Conservation (phyloP, 2,329 filamentous ascomycete genomes). For the Colletotrichum simmondsii region DNA sequence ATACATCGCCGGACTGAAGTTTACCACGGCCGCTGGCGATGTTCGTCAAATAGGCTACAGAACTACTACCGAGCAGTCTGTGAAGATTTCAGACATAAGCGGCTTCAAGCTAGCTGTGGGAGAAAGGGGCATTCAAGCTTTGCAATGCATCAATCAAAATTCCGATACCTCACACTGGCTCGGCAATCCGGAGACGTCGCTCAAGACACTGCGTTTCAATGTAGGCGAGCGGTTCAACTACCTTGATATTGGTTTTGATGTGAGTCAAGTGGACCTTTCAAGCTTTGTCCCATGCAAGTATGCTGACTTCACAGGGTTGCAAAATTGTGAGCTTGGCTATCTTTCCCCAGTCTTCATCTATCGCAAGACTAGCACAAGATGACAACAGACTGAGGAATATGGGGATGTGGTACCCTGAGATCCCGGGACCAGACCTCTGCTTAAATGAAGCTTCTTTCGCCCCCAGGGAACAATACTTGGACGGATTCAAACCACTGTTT, state of each 20-base stretch:
- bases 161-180: not conserved
- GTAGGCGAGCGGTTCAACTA: not conserved
- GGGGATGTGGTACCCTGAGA: not conserved
- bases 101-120: not conserved
- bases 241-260: not conserved
- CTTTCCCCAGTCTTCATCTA: not conserved
- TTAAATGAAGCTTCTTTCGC: not conserved
- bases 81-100: not conserved
- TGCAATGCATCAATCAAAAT: not conserved
- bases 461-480: not conserved
- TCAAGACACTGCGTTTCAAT: not conserved
- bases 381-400: not conserved
- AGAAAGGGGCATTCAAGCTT: not conserved
- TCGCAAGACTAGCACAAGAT: not conserved
- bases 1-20: not conserved
- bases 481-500: not conserved
- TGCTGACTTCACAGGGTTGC: not conserved
- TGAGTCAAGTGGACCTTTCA: not conserved
- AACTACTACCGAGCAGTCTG: not conserved
- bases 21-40: not conserved
- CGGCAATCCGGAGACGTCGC: not conserved
- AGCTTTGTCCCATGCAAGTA: not conserved
- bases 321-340: not conserved
- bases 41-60: not conserved
- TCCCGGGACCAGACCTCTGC: not conserved